These are phyloP conservation scores for Penicillium argentinense DNA, from an alignment of 495 filamentous ascomycete genomes.

Conservation along the genomic window DNA sequence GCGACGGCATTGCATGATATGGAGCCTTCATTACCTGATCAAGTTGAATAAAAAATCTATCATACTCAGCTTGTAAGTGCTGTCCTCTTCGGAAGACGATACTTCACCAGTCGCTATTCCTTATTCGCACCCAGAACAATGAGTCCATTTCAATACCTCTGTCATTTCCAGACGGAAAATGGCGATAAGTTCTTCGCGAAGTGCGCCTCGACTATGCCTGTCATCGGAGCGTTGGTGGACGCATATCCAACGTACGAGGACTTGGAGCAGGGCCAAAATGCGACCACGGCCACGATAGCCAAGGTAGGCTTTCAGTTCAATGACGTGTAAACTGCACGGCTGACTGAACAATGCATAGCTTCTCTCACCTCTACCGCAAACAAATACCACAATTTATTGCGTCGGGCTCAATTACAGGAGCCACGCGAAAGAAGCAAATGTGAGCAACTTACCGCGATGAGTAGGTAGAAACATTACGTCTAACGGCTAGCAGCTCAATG, in stretches of 20 bases:
- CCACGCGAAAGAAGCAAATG: constrained; percentile 41
- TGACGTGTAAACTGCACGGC: not conserved
- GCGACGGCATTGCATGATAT: too few relatives aligned
- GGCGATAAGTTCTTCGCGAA: not conserved
- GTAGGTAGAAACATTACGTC: not conserved
- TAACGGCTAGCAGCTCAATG: constrained; percentile 24
- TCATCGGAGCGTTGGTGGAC: constrained; percentile 6
- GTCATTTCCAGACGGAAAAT: constrained; percentile 1
- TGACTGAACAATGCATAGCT: constrained; percentile 10
- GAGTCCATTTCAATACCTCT: not conserved
- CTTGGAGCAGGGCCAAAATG: constrained; percentile 6
- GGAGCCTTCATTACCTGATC: too few relatives aligned
- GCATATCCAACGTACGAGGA: constrained; percentile 18
- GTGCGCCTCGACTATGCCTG: not conserved
- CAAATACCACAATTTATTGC: constrained; percentile 29
- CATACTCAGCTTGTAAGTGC: not conserved
- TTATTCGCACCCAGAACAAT: not conserved
- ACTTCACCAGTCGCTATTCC: not conserved
- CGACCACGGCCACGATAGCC: constrained; percentile 17
- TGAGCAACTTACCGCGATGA: constrained; percentile 10
- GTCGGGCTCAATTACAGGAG: constrained; percentile 45
- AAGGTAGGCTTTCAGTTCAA: constrained; percentile 19
- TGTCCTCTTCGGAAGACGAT: too few relatives aligned
- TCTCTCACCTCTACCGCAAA: constrained; percentile 19
- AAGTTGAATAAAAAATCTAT: too few relatives aligned